Percentiles rank a stretch among this genome's conserved stretches.
Evolutionary conservation across 345 rosid species (phyloP).

Genomic region (Capsella bursapastoris): DNA sequence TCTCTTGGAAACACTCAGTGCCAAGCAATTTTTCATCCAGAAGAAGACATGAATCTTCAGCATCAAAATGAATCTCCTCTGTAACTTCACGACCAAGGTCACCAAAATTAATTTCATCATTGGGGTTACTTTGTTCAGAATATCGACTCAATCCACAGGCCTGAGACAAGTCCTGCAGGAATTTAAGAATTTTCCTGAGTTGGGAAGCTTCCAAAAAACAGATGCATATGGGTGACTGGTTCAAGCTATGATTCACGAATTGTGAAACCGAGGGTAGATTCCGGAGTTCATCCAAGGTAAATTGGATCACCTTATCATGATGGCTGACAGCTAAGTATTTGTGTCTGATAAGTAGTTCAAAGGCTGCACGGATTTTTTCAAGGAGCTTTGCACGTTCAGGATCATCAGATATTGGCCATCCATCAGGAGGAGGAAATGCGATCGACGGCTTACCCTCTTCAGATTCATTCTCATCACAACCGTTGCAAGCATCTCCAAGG

Average conservation of each 20-base stretch:
- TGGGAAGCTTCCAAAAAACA: constrained; percentile 81
- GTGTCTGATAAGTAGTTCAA: constrained; percentile 72
- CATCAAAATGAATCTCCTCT: constrained; percentile 67
- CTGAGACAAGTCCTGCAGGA: constrained; percentile 79
- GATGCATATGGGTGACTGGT: constrained; percentile 72
- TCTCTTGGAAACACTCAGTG: constrained; percentile 41
- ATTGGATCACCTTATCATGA: constrained; percentile 72
- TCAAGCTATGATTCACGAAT: constrained; percentile 64
- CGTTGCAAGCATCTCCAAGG: constrained; percentile 50
- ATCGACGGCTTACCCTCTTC: constrained; percentile 47
- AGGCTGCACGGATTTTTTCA: constrained; percentile 61
- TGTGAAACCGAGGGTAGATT: constrained; percentile 66
- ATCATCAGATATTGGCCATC: constrained; percentile 78
- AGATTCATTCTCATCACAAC: constrained; percentile 48
- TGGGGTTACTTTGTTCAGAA: constrained; percentile 59
- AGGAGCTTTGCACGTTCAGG: constrained; percentile 78
- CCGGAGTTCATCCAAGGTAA: constrained; percentile 76
- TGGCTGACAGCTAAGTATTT: constrained; percentile 80
- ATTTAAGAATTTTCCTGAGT: constrained; percentile 78
- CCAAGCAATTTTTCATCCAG: constrained; percentile 61
- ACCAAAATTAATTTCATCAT: constrained; percentile 52
- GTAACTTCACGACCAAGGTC: constrained; percentile 48
- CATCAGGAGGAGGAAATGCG: constrained; percentile 48
- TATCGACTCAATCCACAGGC: constrained; percentile 72
- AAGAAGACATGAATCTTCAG: constrained; percentile 60